Evolutionary conservation across 805 yeast genomes (phyloP).

Genomic region (Ogataea corticis): DNA sequence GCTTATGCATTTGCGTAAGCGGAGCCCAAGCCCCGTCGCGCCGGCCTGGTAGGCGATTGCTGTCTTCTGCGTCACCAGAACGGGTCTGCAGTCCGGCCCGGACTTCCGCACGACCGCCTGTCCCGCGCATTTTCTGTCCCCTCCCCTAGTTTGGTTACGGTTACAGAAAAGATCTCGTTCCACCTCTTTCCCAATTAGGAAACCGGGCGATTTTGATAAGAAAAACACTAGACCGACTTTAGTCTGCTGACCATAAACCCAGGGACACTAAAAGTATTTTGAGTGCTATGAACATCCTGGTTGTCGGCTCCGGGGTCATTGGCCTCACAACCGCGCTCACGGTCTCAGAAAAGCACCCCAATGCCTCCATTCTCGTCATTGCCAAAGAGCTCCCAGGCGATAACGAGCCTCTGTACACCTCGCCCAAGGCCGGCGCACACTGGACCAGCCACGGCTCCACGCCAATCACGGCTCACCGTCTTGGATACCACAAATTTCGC

Average conservation of each 20-base stretch:
- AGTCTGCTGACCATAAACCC: too few relatives aligned
- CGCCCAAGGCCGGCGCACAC: slow-evolving; percentile 73
- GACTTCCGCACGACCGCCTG: too few relatives aligned
- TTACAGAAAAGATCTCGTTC: too few relatives aligned
- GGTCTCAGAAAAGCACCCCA: slow-evolving; percentile 33
- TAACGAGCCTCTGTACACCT: slow-evolving; percentile 47
- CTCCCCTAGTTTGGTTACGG: too few relatives aligned
- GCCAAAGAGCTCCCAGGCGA: slow-evolving; percentile 59
- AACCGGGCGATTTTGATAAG: slow-evolving; percentile 1
- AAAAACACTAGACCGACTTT: too few relatives aligned
- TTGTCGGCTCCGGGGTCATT: slow-evolving; percentile 58
- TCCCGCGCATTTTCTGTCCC: too few relatives aligned
- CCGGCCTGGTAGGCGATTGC: too few relatives aligned
- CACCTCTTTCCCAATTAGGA: slow-evolving; percentile 4
- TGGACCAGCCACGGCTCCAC: slow-evolving; percentile 50
- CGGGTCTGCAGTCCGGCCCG: too few relatives aligned
- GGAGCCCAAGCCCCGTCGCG: too few relatives aligned
- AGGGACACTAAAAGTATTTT: too few relatives aligned
- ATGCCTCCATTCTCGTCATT: slow-evolving; percentile 41
- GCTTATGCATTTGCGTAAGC: too few relatives aligned
- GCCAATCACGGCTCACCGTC: slow-evolving; percentile 39
- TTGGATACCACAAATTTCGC: slow-evolving; percentile 37
- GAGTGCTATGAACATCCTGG: slow-evolving; percentile 31
- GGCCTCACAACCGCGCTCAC: slow-evolving; percentile 52
- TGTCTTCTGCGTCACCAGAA: too few relatives aligned